These are phyloP conservation scores for Penicillium sclerotiorum DNA, from an alignment of 2,329 filamentous ascomycete species.

Conservation along the genomic window DNA sequence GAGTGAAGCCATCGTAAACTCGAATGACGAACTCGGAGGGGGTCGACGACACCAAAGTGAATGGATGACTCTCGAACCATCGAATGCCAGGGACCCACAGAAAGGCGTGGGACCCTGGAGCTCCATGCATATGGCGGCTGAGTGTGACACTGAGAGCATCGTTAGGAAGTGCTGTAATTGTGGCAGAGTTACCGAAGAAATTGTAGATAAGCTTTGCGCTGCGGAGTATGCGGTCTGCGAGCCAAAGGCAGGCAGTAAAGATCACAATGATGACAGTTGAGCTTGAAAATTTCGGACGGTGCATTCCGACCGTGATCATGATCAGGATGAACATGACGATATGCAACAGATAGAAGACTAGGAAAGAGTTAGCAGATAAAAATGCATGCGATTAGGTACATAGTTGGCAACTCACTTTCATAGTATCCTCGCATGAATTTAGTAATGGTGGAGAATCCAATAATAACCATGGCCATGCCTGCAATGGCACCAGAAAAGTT, in stretches of 20 bases:
- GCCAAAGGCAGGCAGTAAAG: conserved; percentile 53
- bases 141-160: conserved; percentile 60
- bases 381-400: background rate
- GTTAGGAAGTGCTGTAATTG: conserved; percentile 56
- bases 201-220: conserved; percentile 52
- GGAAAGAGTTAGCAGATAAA: background rate
- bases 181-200: conserved; percentile 49
- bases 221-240: conserved; percentile 55
- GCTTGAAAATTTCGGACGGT: conserved; percentile 52
- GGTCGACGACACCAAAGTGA: conserved; percentile 18
- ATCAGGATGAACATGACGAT: conserved; percentile 14
- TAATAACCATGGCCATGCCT: conserved; percentile 51
- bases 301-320: conserved; percentile 28
- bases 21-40: conserved; percentile 21
- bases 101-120: conserved; percentile 64
- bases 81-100: conserved; percentile 65
- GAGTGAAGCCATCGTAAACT: conserved; percentile 22
- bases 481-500: conserved; percentile 56
- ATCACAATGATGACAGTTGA: conserved; percentile 48
- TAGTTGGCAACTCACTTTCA: conserved; percentile 28
- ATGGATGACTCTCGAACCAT: conserved; percentile 58
- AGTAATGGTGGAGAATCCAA: conserved; percentile 34
- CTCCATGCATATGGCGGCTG: conserved; percentile 51
- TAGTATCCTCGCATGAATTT: conserved; percentile 13
- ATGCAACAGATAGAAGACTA: conserved; percentile 17